A percentile compares a stretch with the other conserved stretches of the same genome.
Evolutionary conservation across 164 flowering plant species (phyloP).

Genomic region (Umbellularia californica): DNA sequence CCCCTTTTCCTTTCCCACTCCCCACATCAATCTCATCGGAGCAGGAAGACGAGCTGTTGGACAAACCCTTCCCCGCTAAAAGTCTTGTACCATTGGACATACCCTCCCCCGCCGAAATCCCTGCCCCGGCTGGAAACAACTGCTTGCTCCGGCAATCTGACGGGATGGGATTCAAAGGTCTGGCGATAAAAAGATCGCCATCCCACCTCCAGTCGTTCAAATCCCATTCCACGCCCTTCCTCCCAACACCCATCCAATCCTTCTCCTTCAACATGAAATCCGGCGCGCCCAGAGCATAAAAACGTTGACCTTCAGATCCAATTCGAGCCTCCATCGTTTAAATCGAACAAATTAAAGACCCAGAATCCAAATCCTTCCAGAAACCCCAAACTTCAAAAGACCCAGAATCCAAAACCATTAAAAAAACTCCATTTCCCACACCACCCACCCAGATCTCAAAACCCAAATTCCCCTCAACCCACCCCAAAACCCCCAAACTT

Average conservation of each 20-base stretch:
- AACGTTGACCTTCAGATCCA: slow-evolving; percentile 37
- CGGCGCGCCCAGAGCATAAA: slow-evolving; percentile 31
- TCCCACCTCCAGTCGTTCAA: slow-evolving; percentile 96
- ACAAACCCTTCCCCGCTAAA: slow-evolving; percentile 4
- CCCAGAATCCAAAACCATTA: background rate
- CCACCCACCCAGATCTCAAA: background rate
- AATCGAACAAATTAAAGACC: slow-evolving; percentile 12
- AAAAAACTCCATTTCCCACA: background rate
- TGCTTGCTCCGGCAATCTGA: slow-evolving; percentile 37
- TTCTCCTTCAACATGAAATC: slow-evolving; percentile 24
- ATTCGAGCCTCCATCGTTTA: slow-evolving; percentile 54
- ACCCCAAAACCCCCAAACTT: background rate
- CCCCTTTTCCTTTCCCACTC: slow-evolving; percentile 32
- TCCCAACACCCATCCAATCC: slow-evolving; percentile 39
- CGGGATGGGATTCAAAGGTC: slow-evolving; percentile 37
- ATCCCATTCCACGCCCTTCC: slow-evolving; percentile 69
- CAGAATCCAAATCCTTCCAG: slow-evolving; percentile 9
- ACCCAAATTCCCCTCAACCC: background rate
- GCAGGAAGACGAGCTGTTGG: slow-evolving; percentile 29
- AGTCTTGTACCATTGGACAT: slow-evolving; percentile 25
- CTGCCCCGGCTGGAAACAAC: slow-evolving; percentile 40
- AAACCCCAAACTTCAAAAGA: background rate
- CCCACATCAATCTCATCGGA: slow-evolving; percentile 26
- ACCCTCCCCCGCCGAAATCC: slow-evolving; percentile 10
- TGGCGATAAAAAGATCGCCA: slow-evolving; percentile 70